These are phyloP conservation scores for Stagonosporopsis vannaccii DNA, from an alignment of 2,329 filamentous ascomycete species.

Conservation along the genomic window DNA sequence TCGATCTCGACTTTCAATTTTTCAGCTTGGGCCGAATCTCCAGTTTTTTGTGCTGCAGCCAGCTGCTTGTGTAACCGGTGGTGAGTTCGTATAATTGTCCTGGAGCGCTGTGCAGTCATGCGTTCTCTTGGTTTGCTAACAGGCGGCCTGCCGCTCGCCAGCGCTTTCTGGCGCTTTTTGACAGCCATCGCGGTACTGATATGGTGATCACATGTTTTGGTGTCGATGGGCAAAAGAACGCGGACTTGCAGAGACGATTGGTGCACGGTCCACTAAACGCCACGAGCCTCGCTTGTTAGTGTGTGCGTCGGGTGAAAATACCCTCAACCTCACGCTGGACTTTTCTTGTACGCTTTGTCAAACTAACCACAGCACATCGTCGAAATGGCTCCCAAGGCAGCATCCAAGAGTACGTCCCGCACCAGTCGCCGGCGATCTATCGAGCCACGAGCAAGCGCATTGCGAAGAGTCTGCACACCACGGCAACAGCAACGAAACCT, in stretches of 20 bases:
- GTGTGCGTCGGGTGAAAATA: background rate
- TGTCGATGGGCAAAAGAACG: background rate
- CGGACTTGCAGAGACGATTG: background rate
- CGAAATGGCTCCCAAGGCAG: conserved; percentile 52
- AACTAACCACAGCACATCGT: conserved; percentile 46
- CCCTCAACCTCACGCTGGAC: conserved; percentile 15
- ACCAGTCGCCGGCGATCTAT: conserved; percentile 17
- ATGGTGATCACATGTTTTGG: conserved; percentile 11
- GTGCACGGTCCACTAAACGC: conserved; percentile 2
- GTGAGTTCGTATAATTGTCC: conserved; percentile 65
- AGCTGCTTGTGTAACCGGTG: conserved; percentile 66
- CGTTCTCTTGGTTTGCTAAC: conserved; percentile 37
- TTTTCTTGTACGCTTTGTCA: conserved; percentile 35
- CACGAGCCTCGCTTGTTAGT: conserved; percentile 19
- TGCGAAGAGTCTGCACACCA: conserved; percentile 13
- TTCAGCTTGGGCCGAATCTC: conserved; percentile 50
- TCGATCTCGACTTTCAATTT: conserved; percentile 60
- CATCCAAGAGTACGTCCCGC: conserved; percentile 46
- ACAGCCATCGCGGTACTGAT: conserved; percentile 35
- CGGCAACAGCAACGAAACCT: conserved; percentile 15
- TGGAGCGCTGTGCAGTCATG: conserved; percentile 65
- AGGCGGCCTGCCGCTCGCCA: conserved; percentile 47
- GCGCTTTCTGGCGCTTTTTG: conserved; percentile 43
- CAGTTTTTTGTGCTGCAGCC: conserved; percentile 57
- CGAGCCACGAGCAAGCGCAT: conserved; percentile 18